These are phyloP conservation scores for Albugo laibachii DNA, from an alignment of 352 stramenopile genomes.

Conservation along the genomic window DNA sequence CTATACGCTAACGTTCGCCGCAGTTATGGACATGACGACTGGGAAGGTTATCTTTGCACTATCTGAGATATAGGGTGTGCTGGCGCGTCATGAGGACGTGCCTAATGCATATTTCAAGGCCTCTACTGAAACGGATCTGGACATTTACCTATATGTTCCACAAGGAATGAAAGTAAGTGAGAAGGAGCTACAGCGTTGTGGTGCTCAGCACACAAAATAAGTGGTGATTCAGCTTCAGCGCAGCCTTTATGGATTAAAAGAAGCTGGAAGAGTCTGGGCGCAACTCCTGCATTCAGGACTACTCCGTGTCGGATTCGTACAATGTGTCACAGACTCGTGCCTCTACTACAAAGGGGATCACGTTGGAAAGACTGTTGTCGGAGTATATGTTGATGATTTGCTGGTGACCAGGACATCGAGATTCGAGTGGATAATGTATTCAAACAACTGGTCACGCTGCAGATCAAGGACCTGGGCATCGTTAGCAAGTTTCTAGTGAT, in stretches of 20 bases:
- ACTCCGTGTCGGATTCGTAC: background rate
- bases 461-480: background rate
- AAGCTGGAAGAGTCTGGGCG: constrained; percentile 3
- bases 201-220: background rate
- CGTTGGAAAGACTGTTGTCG: background rate
- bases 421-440: background rate
- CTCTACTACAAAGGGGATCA: background rate
- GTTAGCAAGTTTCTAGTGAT: background rate
- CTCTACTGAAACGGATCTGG: background rate
- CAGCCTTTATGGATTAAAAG: constrained; percentile 4
- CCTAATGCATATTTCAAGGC: constrained; percentile 5
- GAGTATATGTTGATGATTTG: background rate
- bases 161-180: background rate
- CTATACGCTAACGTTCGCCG: no score
- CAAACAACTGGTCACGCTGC: background rate
- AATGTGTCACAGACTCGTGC: background rate
- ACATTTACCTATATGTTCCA: constrained; percentile 4
- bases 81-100: background rate
- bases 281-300: constrained; percentile 1
- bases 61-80: no score
- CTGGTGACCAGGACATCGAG: background rate
- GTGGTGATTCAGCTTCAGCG: constrained; percentile 1
- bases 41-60: no score
- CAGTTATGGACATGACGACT: background rate
- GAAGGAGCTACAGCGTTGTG: background rate